Percentiles rank a stretch among this genome's conserved stretches.
These are phyloP conservation scores for Epichloe festucae DNA, from an alignment of 2,329 filamentous ascomycete genomes.

Conservation along the genomic window DNA sequence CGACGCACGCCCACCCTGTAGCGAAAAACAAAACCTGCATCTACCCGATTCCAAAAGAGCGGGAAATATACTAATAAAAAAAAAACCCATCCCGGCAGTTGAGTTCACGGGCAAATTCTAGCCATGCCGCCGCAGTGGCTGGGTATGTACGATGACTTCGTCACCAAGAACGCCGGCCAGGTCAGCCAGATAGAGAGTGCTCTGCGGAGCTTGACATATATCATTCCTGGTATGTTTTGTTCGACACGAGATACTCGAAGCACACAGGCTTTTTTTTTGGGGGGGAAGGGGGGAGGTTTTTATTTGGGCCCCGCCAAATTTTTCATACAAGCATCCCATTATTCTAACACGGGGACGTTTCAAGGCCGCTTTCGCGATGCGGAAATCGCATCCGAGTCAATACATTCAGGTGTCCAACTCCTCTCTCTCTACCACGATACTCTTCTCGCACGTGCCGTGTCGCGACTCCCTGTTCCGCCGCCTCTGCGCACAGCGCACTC, in stretches of 20 bases:
- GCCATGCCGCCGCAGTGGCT: conserved; percentile 48
- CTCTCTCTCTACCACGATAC: conserved; percentile 88
- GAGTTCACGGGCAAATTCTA: conserved; percentile 1
- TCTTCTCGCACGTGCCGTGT: conserved; percentile 56
- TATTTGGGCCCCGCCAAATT: background rate
- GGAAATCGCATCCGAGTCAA: conserved; percentile 85
- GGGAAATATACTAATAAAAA: no score
- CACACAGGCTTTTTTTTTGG: background rate
- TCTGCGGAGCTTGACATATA: conserved; percentile 83
- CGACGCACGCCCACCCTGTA: no score
- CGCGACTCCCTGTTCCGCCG: conserved; percentile 45
- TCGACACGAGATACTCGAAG: no score
- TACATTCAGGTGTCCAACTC: conserved; percentile 79
- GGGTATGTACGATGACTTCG: conserved; percentile 71
- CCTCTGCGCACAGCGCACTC: conserved; percentile 43
- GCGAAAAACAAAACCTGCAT: no score
- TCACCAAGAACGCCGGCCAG: conserved; percentile 85
- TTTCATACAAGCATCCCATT: background rate
- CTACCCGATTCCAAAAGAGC: no score
- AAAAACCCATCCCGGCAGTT: background rate
- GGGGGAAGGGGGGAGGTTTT: background rate
- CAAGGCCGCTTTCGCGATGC: conserved; percentile 75
- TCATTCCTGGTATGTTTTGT: conserved; percentile 59
- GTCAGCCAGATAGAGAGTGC: conserved; percentile 93
- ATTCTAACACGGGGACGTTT: background rate